Base-by-base conservation (phyloP, 768 basidiomycete species). In the Pulveroboletus frians region DNA sequence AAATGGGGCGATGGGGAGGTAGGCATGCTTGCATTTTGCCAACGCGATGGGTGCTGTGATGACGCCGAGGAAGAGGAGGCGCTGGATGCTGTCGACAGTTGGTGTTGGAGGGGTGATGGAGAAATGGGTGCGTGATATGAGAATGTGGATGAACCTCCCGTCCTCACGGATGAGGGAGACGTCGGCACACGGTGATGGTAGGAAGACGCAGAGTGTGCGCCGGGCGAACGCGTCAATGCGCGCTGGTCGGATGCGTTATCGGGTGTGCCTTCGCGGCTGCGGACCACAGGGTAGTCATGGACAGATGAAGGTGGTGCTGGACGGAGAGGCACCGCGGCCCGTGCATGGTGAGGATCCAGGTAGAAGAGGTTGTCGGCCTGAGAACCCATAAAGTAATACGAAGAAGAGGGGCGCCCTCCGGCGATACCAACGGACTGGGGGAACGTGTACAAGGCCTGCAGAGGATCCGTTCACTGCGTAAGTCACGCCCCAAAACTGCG, bases 351-450 rank as follows among this genome's bases (percentile, higher is more conserved):
- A 2, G 87, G 85, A 68, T 89, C 84, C 31, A 89, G 79, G 61
- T 91, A 88, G 62, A 92, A 85, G 7, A 98, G 76, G 42, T 83
- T 87, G 54, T 93, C 88, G 3, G 84, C 86, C 64, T 99, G 95
- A 0, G 85, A 78, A 14, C 92, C 95, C 41, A 99, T 89, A 62
- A 99, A 99, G 68, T 98, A 99, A 67, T 96, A 98, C 0, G 93
- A 96, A 0, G 91, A 93, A n/a, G 89, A 89, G 0, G 95, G 96
- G 18, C 96, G 79, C 3, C 95, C 95, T 34, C 96, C 95, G 0
- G 95, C 93, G 46, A 99, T 98, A 35, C 95, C 96, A 32, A 96
- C 88, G 2, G 87, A 91, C 70, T 98, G 95, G 0, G 94, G 94
- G 68, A 93, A 92, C 0, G 88, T 89, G 64, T 93, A 97, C 29